phyloP scores from a whole-genome alignment of 1,284 basidiomycete species.

The Irpex rosettiformis region DNA sequence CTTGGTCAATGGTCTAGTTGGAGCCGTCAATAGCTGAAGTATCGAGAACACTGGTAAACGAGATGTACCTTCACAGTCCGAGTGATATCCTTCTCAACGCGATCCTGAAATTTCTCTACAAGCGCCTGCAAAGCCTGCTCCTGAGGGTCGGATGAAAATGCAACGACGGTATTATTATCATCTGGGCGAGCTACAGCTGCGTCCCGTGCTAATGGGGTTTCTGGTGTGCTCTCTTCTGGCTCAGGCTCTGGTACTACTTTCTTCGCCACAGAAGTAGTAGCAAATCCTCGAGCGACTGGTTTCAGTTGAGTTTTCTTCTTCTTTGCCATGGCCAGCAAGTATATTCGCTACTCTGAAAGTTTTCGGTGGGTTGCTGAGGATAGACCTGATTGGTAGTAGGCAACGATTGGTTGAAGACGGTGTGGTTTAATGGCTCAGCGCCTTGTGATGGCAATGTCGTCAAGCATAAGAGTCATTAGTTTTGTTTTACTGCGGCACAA shows the following conservation, averaged over 20 bases:
- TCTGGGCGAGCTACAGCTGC: background rate
- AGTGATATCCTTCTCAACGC: constrained; percentile 84
- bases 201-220: constrained; percentile 2
- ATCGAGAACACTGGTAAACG: background rate
- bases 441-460: background rate
- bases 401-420: background rate
- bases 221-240: constrained; percentile 17
- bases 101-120: constrained; percentile 84
- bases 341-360: background rate
- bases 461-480: background rate
- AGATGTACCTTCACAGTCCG: constrained; percentile 56
- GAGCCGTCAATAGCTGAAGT: background rate
- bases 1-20: constrained; percentile 78
- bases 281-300: constrained; percentile 74
- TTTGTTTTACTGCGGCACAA: background rate
- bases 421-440: background rate
- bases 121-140: constrained; percentile 59
- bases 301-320: constrained; percentile 86
- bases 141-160: constrained; percentile 31
- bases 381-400: background rate
- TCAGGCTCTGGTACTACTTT: constrained; percentile 48
- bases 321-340: constrained; percentile 60
- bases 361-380: background rate
- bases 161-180: background rate
- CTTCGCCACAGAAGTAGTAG: constrained; percentile 87